These are phyloP conservation scores for Didymella lethalis DNA, from an alignment of 2,329 filamentous ascomycete genomes.

Conservation along the genomic window DNA sequence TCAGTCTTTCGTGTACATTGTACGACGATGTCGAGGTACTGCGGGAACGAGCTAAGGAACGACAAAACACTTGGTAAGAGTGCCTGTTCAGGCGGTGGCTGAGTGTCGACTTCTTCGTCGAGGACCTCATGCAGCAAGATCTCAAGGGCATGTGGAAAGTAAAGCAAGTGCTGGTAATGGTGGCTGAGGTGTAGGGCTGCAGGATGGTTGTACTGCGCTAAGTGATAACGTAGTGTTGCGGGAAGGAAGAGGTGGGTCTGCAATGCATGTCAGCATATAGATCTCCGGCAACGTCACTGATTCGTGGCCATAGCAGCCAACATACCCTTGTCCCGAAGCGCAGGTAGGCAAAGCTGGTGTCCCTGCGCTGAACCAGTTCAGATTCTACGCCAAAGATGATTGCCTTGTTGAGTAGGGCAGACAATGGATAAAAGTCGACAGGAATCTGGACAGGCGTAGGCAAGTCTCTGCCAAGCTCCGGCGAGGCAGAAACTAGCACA, in stretches of 20 bases:
- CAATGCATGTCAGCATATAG: constrained; percentile 30
- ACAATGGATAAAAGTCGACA: constrained; percentile 95
- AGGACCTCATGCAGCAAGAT: constrained; percentile 91
- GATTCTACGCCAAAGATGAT: constrained; percentile 91
- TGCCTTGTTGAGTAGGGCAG: constrained; percentile 85
- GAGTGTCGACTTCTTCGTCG: constrained; percentile 89
- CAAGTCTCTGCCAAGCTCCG: constrained; percentile 72
- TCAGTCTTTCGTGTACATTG: constrained; percentile 98
- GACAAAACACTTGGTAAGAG: constrained; percentile 61
- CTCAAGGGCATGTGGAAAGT: constrained; percentile 92
- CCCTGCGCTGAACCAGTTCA: constrained; percentile 89
- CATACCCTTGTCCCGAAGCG: constrained; percentile 86
- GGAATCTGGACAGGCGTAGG: constrained; percentile 78
- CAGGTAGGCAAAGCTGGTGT: constrained; percentile 89
- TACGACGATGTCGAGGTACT: constrained; percentile 93
- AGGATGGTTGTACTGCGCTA: constrained; percentile 77
- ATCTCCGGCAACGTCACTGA: constrained; percentile 6
- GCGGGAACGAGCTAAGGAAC: constrained; percentile 65
- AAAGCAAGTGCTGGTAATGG: constrained; percentile 85
- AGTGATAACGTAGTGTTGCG: constrained; percentile 80
- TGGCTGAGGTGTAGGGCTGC: constrained; percentile 83
- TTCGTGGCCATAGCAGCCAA: constrained; percentile 17
- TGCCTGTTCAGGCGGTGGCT: constrained; percentile 56
- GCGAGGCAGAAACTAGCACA: constrained; percentile 74
- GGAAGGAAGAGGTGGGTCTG: constrained; percentile 94